phyloP scores from a whole-genome alignment of 2,329 filamentous ascomycete species.

The Tolypocladium paradoxum region DNA sequence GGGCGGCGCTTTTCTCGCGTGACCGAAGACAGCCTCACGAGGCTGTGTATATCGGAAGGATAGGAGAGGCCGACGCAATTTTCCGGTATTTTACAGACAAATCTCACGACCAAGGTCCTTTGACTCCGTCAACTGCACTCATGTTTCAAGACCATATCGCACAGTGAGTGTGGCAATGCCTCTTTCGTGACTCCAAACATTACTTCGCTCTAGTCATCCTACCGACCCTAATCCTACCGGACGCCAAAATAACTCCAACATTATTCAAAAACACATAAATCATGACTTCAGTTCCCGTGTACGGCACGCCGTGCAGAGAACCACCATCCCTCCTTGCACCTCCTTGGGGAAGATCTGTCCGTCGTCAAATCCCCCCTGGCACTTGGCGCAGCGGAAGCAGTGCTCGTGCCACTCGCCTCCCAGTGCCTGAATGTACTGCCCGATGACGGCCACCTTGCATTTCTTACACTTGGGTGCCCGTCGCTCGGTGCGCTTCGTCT shows the following conservation, averaged over 20 bases:
- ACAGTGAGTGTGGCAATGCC: neutral
- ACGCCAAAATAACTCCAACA: neutral
- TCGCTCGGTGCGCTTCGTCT: conserved; percentile 82
- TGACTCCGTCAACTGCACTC: neutral
- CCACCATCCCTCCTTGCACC: conserved; percentile 35
- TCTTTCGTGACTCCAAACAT: neutral
- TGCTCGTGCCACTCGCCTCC: conserved; percentile 88
- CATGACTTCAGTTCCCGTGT: conserved; percentile 47
- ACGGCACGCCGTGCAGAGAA: conserved; percentile 52
- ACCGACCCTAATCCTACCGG: neutral
- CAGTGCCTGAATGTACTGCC: conserved; percentile 80
- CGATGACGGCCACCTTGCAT: conserved; percentile 75
- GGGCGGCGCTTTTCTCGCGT: neutral
- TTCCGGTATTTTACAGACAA: neutral
- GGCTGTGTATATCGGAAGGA: neutral
- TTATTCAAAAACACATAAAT: conserved; percentile 7
- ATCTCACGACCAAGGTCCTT: neutral
- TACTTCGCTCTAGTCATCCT: neutral
- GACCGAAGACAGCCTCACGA: neutral
- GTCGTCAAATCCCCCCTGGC: conserved; percentile 49
- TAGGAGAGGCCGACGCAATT: neutral
- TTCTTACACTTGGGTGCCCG: conserved; percentile 80
- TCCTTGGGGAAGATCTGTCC: conserved; percentile 54
- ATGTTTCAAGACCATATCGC: neutral
- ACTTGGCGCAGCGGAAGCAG: conserved; percentile 73